Evolutionary conservation across 768 basidiomycete species (phyloP).

Genomic region (Agaricus subrufescens): DNA sequence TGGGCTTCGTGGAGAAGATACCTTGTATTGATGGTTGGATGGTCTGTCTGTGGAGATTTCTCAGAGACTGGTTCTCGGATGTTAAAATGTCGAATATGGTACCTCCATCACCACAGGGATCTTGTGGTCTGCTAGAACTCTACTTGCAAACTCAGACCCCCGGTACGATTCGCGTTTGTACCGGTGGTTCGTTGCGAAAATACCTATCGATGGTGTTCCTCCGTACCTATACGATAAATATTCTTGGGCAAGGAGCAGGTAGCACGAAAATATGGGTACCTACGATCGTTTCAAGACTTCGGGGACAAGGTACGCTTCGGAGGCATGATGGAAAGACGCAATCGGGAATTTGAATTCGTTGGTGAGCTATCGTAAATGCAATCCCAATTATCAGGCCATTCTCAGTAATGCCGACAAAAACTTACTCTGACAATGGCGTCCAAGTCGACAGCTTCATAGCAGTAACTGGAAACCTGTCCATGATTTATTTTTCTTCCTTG

Average conservation of each 20-base stretch:
- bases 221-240: constrained; percentile 28
- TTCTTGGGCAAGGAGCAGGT: neutral
- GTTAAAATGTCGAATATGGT: neutral
- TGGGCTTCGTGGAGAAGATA: constrained; percentile 71
- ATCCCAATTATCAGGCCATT: neutral
- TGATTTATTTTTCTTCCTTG: neutral
- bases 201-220: constrained; percentile 64
- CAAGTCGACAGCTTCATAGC: constrained; percentile 71
- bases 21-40: constrained; percentile 56
- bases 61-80: neutral
- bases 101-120: constrained; percentile 80
- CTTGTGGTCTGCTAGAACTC: constrained; percentile 67
- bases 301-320: constrained; percentile 89
- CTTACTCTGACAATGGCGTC: constrained; percentile 64
- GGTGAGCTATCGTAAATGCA: constrained; percentile 46
- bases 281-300: constrained; percentile 73
- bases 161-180: constrained; percentile 57
- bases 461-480: constrained; percentile 56
- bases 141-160: constrained; percentile 74
- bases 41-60: constrained; percentile 40
- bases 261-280: constrained; percentile 13
- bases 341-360: constrained; percentile 89
- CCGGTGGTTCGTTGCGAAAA: constrained; percentile 78
- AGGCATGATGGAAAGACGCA: constrained; percentile 82
- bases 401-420: constrained; percentile 3